phyloP scores from a whole-genome alignment of 176 grass and related monocot species.

The Calamus simplicifolius region DNA sequence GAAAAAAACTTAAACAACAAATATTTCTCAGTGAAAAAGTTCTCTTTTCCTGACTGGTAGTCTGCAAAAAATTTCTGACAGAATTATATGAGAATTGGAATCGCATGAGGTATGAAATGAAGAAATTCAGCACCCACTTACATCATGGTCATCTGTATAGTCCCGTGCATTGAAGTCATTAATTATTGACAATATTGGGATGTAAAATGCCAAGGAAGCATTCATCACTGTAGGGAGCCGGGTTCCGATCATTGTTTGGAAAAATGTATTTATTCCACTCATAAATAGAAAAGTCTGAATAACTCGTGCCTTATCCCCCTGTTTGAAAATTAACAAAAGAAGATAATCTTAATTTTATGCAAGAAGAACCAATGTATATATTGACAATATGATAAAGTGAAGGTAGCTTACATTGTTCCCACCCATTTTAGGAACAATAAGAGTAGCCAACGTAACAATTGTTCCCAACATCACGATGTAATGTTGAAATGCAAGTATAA shows the following conservation, averaged over 20 bases:
- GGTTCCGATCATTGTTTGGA: conserved; percentile 80
- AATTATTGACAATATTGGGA: conserved; percentile 83
- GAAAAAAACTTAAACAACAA: too few species aligned
- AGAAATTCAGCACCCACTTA: conserved; percentile 23
- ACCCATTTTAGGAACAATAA: conserved; percentile 86
- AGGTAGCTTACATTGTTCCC: conserved; percentile 45
- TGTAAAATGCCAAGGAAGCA: conserved; percentile 77
- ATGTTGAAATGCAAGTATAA: conserved; percentile 75
- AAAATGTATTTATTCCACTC: conserved; percentile 91
- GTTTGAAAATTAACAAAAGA: conserved; percentile 14
- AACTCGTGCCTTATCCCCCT: conserved; percentile 89
- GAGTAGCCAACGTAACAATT: conserved; percentile 70
- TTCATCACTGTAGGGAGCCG: conserved; percentile 90
- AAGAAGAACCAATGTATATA: conserved; percentile 1
- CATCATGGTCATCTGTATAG: conserved; percentile 46
- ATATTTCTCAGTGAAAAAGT: too few species aligned
- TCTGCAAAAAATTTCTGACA: background rate
- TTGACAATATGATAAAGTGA: conserved; percentile 19
- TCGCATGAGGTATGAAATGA: background rate
- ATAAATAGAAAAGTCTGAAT: conserved; percentile 88
- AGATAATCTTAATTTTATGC: conserved; percentile 2
- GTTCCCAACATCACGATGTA: conserved; percentile 94
- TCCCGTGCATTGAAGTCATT: conserved; percentile 28
- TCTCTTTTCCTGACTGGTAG: too few species aligned
- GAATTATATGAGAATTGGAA: background rate